Conservation (phyloP, 495 filamentous ascomycete species). For the Platismatia glauca region DNA sequence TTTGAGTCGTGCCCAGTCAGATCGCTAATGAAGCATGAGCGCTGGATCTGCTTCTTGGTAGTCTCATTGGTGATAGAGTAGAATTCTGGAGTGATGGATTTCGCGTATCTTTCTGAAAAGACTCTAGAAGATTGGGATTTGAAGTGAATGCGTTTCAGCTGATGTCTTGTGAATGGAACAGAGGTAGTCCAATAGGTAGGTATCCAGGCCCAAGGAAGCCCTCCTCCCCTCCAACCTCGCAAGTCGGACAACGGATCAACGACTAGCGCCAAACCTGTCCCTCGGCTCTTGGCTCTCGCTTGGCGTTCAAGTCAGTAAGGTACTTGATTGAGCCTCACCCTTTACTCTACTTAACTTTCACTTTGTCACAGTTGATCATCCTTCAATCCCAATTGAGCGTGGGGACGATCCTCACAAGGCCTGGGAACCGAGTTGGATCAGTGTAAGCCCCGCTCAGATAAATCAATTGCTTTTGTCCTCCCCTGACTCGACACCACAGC, state of each 20-base stretch:
- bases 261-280: slow-evolving; percentile 8
- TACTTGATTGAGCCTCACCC: too few species aligned
- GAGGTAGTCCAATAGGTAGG: background rate
- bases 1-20: slow-evolving; percentile 28
- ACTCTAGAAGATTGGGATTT: background rate
- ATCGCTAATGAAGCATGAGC: background rate
- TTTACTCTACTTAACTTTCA: too few species aligned
- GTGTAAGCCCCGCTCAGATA: background rate
- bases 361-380: background rate
- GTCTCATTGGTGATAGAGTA: slow-evolving; percentile 9
- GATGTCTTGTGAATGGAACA: background rate
- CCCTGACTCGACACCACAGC: background rate
- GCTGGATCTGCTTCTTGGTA: background rate
- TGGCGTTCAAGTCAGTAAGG: too few species aligned
- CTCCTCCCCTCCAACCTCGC: too few species aligned
- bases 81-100: background rate
- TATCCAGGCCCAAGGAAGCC: background rate
- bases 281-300: background rate
- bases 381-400: slow-evolving; percentile 1
- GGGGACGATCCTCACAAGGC: background rate
- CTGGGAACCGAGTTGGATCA: background rate
- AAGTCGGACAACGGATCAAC: background rate
- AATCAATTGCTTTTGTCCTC: background rate
- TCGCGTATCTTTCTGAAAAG: background rate
- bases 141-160: background rate